A percentile compares a stretch with the other conserved stretches of the same genome.
phyloP scores from a whole-genome alignment of 768 basidiomycete genomes.

The Infundibulicybe gibba region DNA sequence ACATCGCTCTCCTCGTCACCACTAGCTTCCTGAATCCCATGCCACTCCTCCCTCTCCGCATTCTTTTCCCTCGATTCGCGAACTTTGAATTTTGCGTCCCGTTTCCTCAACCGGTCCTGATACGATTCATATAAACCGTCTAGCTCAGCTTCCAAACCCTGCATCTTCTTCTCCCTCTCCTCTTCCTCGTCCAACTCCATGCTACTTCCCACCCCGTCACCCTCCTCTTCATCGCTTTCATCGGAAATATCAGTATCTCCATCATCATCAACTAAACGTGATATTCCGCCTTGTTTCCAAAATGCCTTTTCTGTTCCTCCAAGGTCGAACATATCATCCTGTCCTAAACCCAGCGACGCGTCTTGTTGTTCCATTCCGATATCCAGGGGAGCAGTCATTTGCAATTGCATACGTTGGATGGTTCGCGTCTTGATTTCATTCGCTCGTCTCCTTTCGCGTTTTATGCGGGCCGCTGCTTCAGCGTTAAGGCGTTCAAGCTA shows the following conservation, averaged over 20 bases:
- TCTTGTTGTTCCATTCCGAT: slow-evolving; percentile 88
- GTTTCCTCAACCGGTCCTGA: slow-evolving; percentile 71
- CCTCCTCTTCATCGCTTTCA: slow-evolving; percentile 36
- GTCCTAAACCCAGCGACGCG: slow-evolving; percentile 63
- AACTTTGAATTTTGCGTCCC: slow-evolving; percentile 85
- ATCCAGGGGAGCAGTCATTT: slow-evolving; percentile 97
- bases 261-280: slow-evolving; percentile 25
- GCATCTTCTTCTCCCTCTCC: slow-evolving; percentile 60
- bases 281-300: slow-evolving; percentile 35
- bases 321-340: slow-evolving; percentile 89
- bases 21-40: slow-evolving; percentile 53
- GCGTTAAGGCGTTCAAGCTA: slow-evolving; percentile 83
- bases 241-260: slow-evolving; percentile 20
- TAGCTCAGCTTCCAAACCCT: slow-evolving; percentile 76
- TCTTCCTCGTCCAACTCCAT: slow-evolving; percentile 61
- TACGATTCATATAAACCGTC: slow-evolving; percentile 90
- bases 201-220: slow-evolving; percentile 26
- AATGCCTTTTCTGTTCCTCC: slow-evolving; percentile 47
- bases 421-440: slow-evolving; percentile 89
- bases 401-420: slow-evolving; percentile 92
- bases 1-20: slow-evolving; percentile 40
- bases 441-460: slow-evolving; percentile 77
- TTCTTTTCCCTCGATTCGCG: slow-evolving; percentile 73
- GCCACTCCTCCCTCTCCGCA: slow-evolving; percentile 78
- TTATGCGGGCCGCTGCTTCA: slow-evolving; percentile 68